These are phyloP conservation scores for Phascolomyces articulosus DNA, from an alignment of 371 early-diverging fungal species.

Conservation along the genomic window DNA sequence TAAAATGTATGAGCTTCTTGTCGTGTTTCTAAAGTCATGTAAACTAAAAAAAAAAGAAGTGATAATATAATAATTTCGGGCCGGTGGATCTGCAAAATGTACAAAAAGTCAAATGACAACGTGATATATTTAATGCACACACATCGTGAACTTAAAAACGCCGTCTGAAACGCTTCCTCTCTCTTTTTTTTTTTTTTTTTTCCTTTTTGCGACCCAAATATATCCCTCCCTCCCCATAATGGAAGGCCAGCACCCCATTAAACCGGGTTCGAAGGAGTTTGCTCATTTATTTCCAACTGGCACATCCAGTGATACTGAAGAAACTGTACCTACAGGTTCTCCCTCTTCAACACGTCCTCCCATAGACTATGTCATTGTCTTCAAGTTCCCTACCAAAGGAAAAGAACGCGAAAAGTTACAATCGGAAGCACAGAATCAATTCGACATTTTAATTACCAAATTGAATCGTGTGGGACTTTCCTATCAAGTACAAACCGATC, in stretches of 20 bases:
- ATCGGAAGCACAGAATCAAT: slow-evolving; percentile 15
- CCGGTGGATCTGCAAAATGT: too few relatives aligned
- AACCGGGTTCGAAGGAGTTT: neutral
- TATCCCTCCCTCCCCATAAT: neutral
- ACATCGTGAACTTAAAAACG: too few relatives aligned
- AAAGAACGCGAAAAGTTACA: slow-evolving; percentile 25
- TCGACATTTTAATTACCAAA: slow-evolving; percentile 23
- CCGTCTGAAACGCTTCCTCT: neutral
- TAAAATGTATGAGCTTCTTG: too few relatives aligned
- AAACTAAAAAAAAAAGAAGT: too few relatives aligned
- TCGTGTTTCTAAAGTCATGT: too few relatives aligned
- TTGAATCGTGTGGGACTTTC: slow-evolving; percentile 29
- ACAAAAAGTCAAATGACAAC: too few relatives aligned
- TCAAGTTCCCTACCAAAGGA: slow-evolving; percentile 30
- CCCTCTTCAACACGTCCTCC: neutral
- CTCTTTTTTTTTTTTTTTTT: neutral
- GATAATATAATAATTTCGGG: too few relatives aligned
- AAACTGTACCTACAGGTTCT: neutral
- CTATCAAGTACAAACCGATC: slow-evolving; percentile 38
- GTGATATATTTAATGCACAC: too few relatives aligned
- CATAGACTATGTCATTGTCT: slow-evolving; percentile 56
- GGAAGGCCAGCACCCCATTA: neutral
- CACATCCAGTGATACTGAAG: neutral
- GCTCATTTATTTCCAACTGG: slow-evolving; percentile 8
- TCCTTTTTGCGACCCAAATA: neutral